A percentile compares a stretch with the other conserved stretches of the same genome.
These are phyloP conservation scores for Centrapalus pauciflorus DNA, from an alignment of 129 eudicot species.

Conservation along the genomic window DNA sequence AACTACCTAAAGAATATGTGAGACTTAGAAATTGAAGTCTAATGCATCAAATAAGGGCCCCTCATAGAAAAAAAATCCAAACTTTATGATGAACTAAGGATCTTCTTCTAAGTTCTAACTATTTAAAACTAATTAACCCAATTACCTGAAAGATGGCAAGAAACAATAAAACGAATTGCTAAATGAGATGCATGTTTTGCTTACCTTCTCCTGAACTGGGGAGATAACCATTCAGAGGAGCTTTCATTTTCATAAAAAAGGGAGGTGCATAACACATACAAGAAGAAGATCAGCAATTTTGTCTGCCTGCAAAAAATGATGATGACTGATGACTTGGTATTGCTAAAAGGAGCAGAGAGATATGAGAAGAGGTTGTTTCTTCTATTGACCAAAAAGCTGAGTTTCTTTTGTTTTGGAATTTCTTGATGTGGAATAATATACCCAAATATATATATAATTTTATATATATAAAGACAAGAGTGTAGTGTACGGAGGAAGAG, in stretches of 20 bases:
- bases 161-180: not conserved
- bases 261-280: not conserved
- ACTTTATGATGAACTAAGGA: too few species aligned
- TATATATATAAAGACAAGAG: too few species aligned
- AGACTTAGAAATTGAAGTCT: too few species aligned
- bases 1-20: too few species aligned
- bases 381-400: too few species aligned
- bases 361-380: too few species aligned
- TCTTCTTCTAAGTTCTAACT: not conserved
- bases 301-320: constrained; percentile 5
- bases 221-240: constrained; percentile 56
- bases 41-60: too few species aligned
- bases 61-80: too few species aligned
- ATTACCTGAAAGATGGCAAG: not conserved
- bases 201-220: constrained; percentile 61
- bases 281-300: not conserved
- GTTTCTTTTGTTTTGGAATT: too few species aligned
- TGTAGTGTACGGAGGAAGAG: too few species aligned
- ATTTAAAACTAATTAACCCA: not conserved
- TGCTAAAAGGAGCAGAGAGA: not conserved
- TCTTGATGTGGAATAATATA: too few species aligned
- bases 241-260: constrained; percentile 41
- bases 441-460: too few species aligned
- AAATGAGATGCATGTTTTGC: not conserved
- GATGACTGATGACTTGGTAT: not conserved